Evolutionary conservation across 495 filamentous ascomycete genomes (phyloP).

Genomic region (Chaetomidium leptoderma): DNA sequence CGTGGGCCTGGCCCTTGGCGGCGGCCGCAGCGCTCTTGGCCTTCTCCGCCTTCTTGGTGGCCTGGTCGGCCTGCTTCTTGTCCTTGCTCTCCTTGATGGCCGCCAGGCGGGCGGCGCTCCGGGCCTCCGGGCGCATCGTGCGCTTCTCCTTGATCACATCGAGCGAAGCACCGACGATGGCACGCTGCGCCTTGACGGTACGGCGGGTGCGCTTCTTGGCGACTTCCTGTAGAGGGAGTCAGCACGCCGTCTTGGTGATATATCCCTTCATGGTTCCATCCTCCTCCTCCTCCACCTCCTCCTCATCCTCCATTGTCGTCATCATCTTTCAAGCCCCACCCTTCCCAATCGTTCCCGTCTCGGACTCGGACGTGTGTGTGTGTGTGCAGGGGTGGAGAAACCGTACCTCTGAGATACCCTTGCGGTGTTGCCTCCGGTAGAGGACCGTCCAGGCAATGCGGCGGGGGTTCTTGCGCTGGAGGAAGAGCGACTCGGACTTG

Average conservation of each 20-base stretch:
- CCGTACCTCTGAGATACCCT: conserved; percentile 99
- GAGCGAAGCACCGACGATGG: conserved; percentile 97
- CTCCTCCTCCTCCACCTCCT: no score
- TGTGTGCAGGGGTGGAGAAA: neutral
- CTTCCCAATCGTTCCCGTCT: neutral
- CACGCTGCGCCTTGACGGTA: conserved; percentile 96
- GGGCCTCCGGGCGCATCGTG: conserved; percentile 85
- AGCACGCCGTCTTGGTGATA: conserved; percentile 30
- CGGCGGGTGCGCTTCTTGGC: conserved; percentile 99
- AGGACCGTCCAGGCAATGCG: conserved; percentile 98
- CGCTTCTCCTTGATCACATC: conserved; percentile 99
- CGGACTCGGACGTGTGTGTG: neutral
- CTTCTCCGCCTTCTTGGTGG: conserved; percentile 98
- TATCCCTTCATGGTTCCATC: neutral
- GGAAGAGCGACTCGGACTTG: conserved; percentile 99
- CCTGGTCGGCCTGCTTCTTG: conserved; percentile 82
- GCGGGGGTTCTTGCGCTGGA: conserved; percentile 99
- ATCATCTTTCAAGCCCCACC: neutral
- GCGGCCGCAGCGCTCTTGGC: conserved; percentile 78
- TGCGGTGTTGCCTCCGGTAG: conserved; percentile 97
- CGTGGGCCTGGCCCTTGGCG: conserved; percentile 64
- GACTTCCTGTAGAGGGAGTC: conserved; percentile 71
- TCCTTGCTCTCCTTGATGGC: conserved; percentile 97
- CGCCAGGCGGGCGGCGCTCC: conserved; percentile 79
- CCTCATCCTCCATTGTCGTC: conserved; percentile 9